These are phyloP conservation scores for Obelidium mucronatum DNA, from an alignment of 192 early-diverging fungal genomes.

Conservation along the genomic window DNA sequence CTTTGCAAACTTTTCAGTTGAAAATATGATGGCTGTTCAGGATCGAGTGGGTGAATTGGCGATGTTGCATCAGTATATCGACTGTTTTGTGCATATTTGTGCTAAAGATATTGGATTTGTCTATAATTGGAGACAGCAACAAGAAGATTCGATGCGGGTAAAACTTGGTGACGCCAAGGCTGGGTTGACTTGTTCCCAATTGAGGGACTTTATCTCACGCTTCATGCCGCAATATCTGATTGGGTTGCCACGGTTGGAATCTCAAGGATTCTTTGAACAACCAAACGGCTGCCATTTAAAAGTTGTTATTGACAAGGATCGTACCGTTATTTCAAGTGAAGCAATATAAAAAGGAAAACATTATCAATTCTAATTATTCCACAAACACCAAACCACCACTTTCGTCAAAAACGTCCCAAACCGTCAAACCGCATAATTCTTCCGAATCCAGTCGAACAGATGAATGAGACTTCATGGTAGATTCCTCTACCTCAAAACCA, in stretches of 20 bases:
- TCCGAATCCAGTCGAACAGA: conserved; percentile 4
- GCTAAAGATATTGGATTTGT: conserved; percentile 68
- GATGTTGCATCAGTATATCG: conserved; percentile 67
- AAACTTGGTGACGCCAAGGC: conserved; percentile 28
- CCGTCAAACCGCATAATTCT: not conserved
- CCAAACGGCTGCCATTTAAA: not conserved
- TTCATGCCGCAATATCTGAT: conserved; percentile 86
- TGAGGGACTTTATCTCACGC: conserved; percentile 82
- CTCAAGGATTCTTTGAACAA: not conserved
- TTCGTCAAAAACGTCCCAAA: conserved; percentile 4
- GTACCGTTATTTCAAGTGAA: not conserved
- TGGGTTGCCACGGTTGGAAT: conserved; percentile 21
- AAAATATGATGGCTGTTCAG: conserved; percentile 48
- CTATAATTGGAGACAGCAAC: conserved; percentile 87
- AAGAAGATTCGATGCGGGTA: conserved; percentile 73
- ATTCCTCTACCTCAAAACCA: not conserved
- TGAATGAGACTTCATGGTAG: not conserved
- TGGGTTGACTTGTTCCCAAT: conserved; percentile 77
- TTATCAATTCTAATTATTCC: too few species aligned
- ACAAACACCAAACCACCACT: conserved; percentile 11
- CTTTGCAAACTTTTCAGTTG: conserved; percentile 31
- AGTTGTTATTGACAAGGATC: conserved; percentile 5
- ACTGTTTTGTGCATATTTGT: conserved; percentile 78
- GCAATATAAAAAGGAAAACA: too few species aligned
- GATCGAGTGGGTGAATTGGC: not conserved